Conservation (phyloP, 352 stramenopile genomes). For the Phytophthora chlamydospora region DNA sequence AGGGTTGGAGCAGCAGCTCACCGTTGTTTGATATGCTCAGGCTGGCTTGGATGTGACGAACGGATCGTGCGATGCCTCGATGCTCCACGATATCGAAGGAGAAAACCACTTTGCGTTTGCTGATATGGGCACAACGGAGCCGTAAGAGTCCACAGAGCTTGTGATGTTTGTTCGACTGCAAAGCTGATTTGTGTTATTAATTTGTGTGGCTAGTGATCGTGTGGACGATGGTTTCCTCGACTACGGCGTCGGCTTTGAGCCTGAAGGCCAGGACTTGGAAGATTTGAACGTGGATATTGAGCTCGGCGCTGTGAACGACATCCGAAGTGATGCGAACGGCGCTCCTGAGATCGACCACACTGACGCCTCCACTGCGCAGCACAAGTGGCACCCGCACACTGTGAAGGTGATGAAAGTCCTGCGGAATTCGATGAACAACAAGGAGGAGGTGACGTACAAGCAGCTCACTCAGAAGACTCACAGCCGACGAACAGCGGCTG, state of each 20-base stretch:
- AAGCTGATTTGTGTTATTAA: background rate
- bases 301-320: conserved; percentile 77
- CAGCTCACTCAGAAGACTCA: conserved; percentile 84
- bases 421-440: conserved; percentile 73
- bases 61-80: conserved; percentile 39
- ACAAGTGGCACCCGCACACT: conserved; percentile 98
- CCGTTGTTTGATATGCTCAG: conserved; percentile 16
- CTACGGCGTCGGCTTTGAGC: conserved; percentile 69
- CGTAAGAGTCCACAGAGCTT: conserved; percentile 19
- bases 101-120: conserved; percentile 52
- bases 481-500: conserved; percentile 89
- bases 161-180: background rate
- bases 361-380: conserved; percentile 62
- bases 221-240: conserved; percentile 48
- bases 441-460: conserved; percentile 86
- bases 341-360: conserved; percentile 34
- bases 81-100: conserved; percentile 46
- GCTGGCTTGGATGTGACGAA: conserved; percentile 36
- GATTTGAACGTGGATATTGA: conserved; percentile 85
- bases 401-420: conserved; percentile 95
- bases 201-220: conserved; percentile 35
- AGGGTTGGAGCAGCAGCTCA: conserved; percentile 5
- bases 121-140: conserved; percentile 32
- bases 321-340: conserved; percentile 68
- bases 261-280: conserved; percentile 55